These are phyloP conservation scores for Fusarium globosum DNA, from an alignment of 2,329 filamentous ascomycete genomes.

Conservation along the genomic window DNA sequence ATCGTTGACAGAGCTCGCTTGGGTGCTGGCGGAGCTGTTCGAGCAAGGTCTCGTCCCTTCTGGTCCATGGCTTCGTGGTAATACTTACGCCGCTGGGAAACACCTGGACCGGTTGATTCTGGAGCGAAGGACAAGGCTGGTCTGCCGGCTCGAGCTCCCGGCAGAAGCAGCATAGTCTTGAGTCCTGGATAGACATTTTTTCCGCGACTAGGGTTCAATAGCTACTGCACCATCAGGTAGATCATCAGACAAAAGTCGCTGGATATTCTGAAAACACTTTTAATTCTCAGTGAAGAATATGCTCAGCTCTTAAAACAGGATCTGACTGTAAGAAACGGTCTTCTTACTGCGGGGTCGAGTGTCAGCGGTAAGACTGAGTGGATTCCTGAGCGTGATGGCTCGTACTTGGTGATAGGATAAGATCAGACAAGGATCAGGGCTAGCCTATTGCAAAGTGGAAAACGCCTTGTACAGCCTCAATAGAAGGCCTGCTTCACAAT, in stretches of 20 bases:
- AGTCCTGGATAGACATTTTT: neutral
- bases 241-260: rapidly evolving
- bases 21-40: neutral
- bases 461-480: neutral
- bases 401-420: neutral
- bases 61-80: neutral
- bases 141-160: neutral
- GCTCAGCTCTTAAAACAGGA: rapidly evolving
- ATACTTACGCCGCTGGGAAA: too few species aligned
- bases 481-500: neutral
- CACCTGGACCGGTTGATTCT: neutral
- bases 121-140: neutral
- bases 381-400: neutral
- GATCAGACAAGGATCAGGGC: neutral
- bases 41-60: neutral
- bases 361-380: neutral
- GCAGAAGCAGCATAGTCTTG: neutral
- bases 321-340: rapidly evolving
- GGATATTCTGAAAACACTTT: rapidly evolving
- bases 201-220: neutral
- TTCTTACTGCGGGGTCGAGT: neutral
- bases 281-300: rapidly evolving
- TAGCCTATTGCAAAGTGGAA: neutral
- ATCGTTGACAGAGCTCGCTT: neutral
- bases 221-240: neutral